Evolutionary conservation across 2,329 filamentous ascomycete genomes (phyloP).

Genomic region (Phaeosphaeria sp.): DNA sequence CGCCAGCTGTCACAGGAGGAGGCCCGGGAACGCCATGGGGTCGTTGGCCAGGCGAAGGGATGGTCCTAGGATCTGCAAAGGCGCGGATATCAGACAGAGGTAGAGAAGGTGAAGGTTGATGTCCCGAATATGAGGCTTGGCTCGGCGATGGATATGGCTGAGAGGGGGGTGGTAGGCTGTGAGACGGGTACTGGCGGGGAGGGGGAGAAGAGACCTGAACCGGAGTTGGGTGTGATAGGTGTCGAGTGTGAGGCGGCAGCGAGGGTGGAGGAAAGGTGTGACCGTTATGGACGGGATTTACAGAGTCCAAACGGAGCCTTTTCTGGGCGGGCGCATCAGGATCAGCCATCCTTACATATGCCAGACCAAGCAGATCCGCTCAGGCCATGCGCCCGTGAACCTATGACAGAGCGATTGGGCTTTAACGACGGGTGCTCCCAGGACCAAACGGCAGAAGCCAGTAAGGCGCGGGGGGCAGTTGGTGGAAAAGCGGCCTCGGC

Average conservation of each 20-base stretch:
- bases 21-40: constrained; percentile 43
- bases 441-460: constrained; percentile 37
- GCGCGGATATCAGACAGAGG: constrained; percentile 43
- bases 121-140: constrained; percentile 29
- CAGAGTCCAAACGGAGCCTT: constrained; percentile 48
- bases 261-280: constrained; percentile 42
- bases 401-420: constrained; percentile 29
- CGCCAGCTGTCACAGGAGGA: constrained; percentile 30
- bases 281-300: constrained; percentile 45
- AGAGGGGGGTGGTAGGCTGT: constrained; percentile 32
- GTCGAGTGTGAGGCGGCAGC: constrained; percentile 38
- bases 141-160: constrained; percentile 28
- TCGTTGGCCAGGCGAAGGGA: constrained; percentile 44
- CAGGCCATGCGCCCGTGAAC: constrained; percentile 48
- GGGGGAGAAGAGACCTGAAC: constrained; percentile 40
- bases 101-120: constrained; percentile 40
- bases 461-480: constrained; percentile 30
- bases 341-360: constrained; percentile 50
- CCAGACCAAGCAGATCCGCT: constrained; percentile 38
- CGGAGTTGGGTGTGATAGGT: constrained; percentile 38
- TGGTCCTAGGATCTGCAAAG: constrained; percentile 42
- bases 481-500: constrained; percentile 36
- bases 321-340: constrained; percentile 48
- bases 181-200: constrained; percentile 34
- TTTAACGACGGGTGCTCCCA: constrained; percentile 21